These are phyloP conservation scores for Plectranthus barbatus DNA, from an alignment of 257 asterid genomes.

Conservation along the genomic window DNA sequence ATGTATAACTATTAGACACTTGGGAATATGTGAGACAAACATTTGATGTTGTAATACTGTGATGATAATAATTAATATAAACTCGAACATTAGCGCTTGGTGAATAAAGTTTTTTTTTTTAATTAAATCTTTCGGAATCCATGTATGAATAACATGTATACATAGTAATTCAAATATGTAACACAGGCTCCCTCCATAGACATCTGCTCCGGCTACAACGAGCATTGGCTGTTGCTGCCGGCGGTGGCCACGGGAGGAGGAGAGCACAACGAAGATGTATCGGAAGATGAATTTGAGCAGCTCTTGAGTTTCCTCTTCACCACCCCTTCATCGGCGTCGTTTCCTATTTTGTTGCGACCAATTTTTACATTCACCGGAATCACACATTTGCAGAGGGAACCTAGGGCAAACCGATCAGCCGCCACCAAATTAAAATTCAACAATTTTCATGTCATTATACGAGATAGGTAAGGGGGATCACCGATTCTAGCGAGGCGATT, in stretches of 20 bases:
- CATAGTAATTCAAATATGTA: too few relatives aligned
- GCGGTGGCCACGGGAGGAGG: constrained; percentile 13
- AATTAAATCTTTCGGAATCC: too few relatives aligned
- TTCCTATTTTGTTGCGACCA: constrained; percentile 41
- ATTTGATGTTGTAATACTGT: too few relatives aligned
- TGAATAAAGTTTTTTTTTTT: too few relatives aligned
- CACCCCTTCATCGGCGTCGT: constrained; percentile 41
- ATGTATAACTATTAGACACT: too few relatives aligned
- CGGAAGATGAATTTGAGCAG: constrained; percentile 32
- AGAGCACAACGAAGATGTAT: constrained; percentile 25
- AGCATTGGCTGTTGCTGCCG: constrained; percentile 16
- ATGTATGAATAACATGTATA: too few relatives aligned
- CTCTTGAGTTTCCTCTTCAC: constrained; percentile 45
- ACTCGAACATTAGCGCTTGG: too few relatives aligned
- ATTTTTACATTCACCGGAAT: constrained; percentile 60
- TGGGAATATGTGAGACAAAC: too few relatives aligned
- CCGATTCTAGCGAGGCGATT: constrained; percentile 67
- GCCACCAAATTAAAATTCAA: background rate
- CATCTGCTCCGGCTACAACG: background rate
- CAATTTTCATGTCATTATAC: too few relatives aligned
- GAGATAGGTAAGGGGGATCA: background rate
- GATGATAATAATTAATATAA: too few relatives aligned
- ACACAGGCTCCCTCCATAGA: too few relatives aligned
- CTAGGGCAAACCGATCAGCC: constrained; percentile 32
- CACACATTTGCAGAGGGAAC: constrained; percentile 59